phyloP scores from a whole-genome alignment of 164 flowering plant species.

The Aristolochia contorta region DNA sequence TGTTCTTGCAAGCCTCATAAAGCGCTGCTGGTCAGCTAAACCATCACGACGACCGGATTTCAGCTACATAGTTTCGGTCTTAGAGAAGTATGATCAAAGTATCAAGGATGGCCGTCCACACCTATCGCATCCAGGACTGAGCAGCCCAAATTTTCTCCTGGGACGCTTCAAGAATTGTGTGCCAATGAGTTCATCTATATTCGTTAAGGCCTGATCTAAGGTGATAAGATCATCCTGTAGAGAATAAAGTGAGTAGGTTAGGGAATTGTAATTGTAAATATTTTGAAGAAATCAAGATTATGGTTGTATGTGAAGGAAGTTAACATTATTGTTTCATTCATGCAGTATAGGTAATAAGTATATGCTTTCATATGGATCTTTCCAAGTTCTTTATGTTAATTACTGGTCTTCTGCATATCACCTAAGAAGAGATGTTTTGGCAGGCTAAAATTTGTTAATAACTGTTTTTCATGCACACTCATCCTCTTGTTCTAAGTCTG shows the following conservation, averaged over 20 bases:
- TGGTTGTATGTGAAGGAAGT: too few relatives aligned
- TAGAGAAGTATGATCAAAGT: constrained; percentile 78
- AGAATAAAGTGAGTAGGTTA: constrained; percentile 7
- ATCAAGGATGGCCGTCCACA: constrained; percentile 76
- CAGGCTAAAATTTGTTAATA: too few relatives aligned
- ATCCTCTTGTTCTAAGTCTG: too few relatives aligned
- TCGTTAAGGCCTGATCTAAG: constrained; percentile 50
- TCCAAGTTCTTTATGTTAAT: too few relatives aligned
- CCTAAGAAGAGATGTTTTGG: too few relatives aligned
- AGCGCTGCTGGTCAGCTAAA: constrained; percentile 82
- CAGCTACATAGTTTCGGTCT: constrained; percentile 47
- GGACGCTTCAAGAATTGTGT: constrained; percentile 63
- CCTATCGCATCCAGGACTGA: constrained; percentile 40
- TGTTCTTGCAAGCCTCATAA: constrained; percentile 73
- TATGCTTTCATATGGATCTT: background rate
- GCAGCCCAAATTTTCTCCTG: constrained; percentile 34
- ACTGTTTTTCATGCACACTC: too few relatives aligned
- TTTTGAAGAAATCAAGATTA: background rate
- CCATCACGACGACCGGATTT: constrained; percentile 93
- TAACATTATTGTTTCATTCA: background rate
- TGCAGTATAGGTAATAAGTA: background rate
- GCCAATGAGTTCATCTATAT: constrained; percentile 47
- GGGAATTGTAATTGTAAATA: constrained; percentile 17
- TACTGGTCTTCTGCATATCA: too few relatives aligned
- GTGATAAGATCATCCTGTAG: constrained; percentile 7